These are phyloP conservation scores for Nakataea oryzae DNA, from an alignment of 2,329 filamentous ascomycete genomes.

Conservation along the genomic window DNA sequence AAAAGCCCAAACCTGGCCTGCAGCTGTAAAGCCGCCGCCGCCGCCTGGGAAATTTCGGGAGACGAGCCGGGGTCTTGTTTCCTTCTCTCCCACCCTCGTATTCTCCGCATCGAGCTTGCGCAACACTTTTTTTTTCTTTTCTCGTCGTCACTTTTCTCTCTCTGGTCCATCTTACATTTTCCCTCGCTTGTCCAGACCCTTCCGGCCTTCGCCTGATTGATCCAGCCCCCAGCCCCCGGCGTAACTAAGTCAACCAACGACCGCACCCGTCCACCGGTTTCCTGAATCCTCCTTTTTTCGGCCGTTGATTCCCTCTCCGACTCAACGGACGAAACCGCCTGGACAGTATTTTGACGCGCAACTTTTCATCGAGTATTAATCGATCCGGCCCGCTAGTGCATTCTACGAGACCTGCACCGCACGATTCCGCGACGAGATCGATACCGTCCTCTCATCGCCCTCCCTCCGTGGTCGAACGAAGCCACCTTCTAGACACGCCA, in stretches of 20 bases:
- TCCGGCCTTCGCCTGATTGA: background rate
- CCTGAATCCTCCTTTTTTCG: background rate
- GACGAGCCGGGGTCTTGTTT: background rate
- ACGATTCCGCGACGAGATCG: background rate
- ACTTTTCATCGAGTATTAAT: background rate
- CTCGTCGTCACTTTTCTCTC: background rate
- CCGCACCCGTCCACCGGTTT: background rate
- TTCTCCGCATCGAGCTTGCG: background rate
- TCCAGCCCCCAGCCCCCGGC: background rate
- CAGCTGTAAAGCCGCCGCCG: background rate
- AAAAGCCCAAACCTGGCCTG: background rate
- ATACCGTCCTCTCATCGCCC: background rate
- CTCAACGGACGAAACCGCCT: background rate
- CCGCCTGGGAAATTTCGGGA: background rate
- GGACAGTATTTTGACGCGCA: background rate
- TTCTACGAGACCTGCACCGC: background rate
- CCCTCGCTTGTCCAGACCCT: too few species aligned
- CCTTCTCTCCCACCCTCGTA: background rate
- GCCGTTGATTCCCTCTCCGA: background rate
- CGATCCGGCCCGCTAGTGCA: background rate
- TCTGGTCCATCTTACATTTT: background rate
- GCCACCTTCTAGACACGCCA: background rate
- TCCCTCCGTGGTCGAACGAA: background rate
- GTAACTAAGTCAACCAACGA: conserved; percentile 1
- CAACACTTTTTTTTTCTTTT: background rate